Conservation (phyloP, 2,329 filamentous ascomycete species). For the Coniochaeta sp. region DNA sequence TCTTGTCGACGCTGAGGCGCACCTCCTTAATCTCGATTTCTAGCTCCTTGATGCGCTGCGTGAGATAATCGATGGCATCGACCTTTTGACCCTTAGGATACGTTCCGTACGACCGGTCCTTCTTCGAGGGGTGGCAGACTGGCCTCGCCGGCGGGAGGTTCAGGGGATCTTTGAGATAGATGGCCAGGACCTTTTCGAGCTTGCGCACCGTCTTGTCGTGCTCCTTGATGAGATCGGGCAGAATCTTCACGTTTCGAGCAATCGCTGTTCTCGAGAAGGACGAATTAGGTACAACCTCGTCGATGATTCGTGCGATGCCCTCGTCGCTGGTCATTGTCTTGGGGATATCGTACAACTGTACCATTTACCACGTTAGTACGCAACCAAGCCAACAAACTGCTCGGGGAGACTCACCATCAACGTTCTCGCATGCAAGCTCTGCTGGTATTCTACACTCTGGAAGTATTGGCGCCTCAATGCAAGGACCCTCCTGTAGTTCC, state of each 20-base stretch:
- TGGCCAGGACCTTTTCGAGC: conserved; percentile 77
- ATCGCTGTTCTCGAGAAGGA: conserved; percentile 75
- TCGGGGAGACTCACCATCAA: conserved; percentile 45
- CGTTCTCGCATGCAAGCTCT: conserved; percentile 71
- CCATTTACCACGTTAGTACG: neutral
- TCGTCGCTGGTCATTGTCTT: conserved; percentile 73
- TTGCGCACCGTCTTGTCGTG: conserved; percentile 76
- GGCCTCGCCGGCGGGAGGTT: conserved; percentile 72
- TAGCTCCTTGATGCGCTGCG: conserved; percentile 72
- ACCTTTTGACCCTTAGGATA: conserved; percentile 67
- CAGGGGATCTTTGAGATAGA: conserved; percentile 82
- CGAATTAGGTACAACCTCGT: conserved; percentile 70
- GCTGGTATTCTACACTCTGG: conserved; percentile 79
- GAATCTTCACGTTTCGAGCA: conserved; percentile 83
- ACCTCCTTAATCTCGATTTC: conserved; percentile 81
- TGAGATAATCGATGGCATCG: conserved; percentile 91
- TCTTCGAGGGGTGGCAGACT: conserved; percentile 71
- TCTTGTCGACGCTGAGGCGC: conserved; percentile 73
- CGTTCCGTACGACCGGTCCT: conserved; percentile 60
- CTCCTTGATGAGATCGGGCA: conserved; percentile 78
- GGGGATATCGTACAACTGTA: conserved; percentile 78
- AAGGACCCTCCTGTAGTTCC: conserved; percentile 73
- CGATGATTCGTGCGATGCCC: conserved; percentile 77
- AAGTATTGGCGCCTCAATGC: conserved; percentile 72
- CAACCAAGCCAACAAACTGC: neutral